Percentiles rank a stretch among this genome's conserved stretches.
These are phyloP conservation scores for Trametes meyenii DNA, from an alignment of 768 basidiomycete genomes.

Conservation along the genomic window DNA sequence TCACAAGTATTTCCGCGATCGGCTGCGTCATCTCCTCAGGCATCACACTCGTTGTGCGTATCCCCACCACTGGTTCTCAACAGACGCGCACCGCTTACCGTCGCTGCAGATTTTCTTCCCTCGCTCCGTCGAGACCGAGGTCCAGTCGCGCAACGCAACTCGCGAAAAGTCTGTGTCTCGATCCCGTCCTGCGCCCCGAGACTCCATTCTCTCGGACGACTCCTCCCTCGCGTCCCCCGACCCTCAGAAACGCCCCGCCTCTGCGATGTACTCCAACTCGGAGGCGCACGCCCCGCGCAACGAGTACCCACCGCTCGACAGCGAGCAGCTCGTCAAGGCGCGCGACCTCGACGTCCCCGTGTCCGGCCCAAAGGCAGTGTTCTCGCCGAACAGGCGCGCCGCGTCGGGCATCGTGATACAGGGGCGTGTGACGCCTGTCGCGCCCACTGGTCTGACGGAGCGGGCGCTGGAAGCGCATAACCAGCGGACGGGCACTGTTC, in stretches of 20 bases:
- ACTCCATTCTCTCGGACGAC: slow-evolving; percentile 20
- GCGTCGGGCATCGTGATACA: slow-evolving; percentile 24
- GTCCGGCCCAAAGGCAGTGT: slow-evolving; percentile 14
- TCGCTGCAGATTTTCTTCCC: slow-evolving; percentile 79
- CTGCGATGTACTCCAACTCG: slow-evolving; percentile 5
- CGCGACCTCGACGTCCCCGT: not conserved
- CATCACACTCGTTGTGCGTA: slow-evolving; percentile 68
- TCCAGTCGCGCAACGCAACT: slow-evolving; percentile 28
- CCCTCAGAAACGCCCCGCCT: slow-evolving; percentile 12
- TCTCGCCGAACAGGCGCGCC: slow-evolving; percentile 33
- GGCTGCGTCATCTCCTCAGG: slow-evolving; percentile 70
- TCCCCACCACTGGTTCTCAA: not conserved
- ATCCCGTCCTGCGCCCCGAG: slow-evolving; percentile 15
- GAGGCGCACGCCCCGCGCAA: slow-evolving; percentile 6
- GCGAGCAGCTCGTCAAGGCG: slow-evolving; percentile 3
- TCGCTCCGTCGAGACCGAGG: slow-evolving; percentile 49
- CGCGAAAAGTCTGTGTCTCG: slow-evolving; percentile 21
- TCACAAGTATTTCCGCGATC: slow-evolving; percentile 58
- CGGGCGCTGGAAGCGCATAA: slow-evolving; percentile 49
- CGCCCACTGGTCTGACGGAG: slow-evolving; percentile 39
- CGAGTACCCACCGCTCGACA: slow-evolving; percentile 9
- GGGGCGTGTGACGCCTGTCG: slow-evolving; percentile 26
- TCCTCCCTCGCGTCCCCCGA: slow-evolving; percentile 9
- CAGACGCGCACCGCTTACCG: not conserved
- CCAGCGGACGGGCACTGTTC: slow-evolving; percentile 31